A percentile compares a stretch with the other conserved stretches of the same genome.
Evolutionary conservation across 805 yeast species (phyloP).

Genomic region (Saturnispora sekii): DNA sequence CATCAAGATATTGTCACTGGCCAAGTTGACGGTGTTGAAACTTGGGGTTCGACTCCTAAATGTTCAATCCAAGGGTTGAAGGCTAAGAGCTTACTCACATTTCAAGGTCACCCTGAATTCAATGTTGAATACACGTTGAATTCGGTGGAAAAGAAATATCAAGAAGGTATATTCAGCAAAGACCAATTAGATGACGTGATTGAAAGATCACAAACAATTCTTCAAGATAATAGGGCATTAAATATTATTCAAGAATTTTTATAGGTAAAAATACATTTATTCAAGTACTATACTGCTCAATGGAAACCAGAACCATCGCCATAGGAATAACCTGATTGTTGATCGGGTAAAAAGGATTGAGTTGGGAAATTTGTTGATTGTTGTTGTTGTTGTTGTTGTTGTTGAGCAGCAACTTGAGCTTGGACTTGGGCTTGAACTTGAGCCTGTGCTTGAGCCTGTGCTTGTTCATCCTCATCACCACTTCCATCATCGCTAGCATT

Average conservation of each 20-base stretch:
- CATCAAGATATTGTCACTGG: constrained; percentile 50
- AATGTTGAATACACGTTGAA: constrained; percentile 24
- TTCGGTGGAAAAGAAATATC: constrained; percentile 5
- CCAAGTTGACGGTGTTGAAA: constrained; percentile 20
- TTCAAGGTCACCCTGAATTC: constrained; percentile 93
- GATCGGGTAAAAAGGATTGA: constrained; percentile 5
- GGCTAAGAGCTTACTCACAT: constrained; percentile 44
- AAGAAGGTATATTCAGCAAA: constrained; percentile 9
- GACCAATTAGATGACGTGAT: constrained; percentile 2
- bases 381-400: constrained; percentile 17
- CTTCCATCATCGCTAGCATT: constrained; percentile 89
- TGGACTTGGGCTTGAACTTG: constrained; percentile 24
- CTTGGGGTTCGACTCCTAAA: constrained; percentile 43
- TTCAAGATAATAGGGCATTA: background rate
- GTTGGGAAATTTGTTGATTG: constrained; percentile 12
- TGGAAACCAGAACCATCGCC: constrained; percentile 14
- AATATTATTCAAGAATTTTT: background rate
- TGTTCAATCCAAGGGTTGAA: constrained; percentile 64
- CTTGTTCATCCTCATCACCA: constrained; percentile 44
- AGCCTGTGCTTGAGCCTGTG: constrained; percentile 22
- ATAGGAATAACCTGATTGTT: constrained; percentile 9
- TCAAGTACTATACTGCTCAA: background rate
- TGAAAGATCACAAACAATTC: constrained; percentile 1
- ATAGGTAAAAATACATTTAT: background rate
- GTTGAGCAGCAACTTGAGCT: constrained; percentile 18